Evolutionary conservation across 2,329 filamentous ascomycete species (phyloP).

Genomic region (Ophiocordyceps camponoti-leonardi): DNA sequence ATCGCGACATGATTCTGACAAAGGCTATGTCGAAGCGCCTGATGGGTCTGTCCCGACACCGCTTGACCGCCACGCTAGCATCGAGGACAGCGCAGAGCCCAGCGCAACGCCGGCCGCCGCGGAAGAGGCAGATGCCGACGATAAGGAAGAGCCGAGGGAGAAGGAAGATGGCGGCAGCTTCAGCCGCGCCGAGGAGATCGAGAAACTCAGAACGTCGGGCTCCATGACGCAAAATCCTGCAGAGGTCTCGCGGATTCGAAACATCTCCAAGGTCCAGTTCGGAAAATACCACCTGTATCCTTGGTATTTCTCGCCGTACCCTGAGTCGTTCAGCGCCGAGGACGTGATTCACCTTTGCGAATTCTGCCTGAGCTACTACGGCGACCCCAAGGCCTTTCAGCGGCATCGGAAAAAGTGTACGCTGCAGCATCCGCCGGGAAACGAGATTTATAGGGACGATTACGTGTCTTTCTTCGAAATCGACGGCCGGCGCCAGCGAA

Average conservation of each 20-base stretch:
- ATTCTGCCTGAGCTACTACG: conserved; percentile 87
- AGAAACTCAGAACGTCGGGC: conserved; percentile 82
- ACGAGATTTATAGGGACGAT: conserved; percentile 94
- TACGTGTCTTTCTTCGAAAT: conserved; percentile 95
- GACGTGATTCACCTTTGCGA: conserved; percentile 95
- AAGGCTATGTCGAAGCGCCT: conserved; percentile 24
- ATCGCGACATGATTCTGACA: conserved; percentile 18
- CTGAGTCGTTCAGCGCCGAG: conserved; percentile 69
- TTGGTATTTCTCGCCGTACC: conserved; percentile 98
- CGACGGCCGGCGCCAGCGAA: conserved; percentile 81
- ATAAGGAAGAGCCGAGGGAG: conserved; percentile 26
- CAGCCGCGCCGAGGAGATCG: conserved; percentile 80
- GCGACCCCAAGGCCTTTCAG: conserved; percentile 62
- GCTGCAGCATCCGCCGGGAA: conserved; percentile 81
- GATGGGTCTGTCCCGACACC: conserved; percentile 27
- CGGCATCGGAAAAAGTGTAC: conserved; percentile 84
- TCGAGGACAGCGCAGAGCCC: conserved; percentile 22
- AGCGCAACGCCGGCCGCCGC: conserved; percentile 25
- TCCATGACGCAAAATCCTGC: conserved; percentile 99
- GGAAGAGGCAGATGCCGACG: conserved; percentile 39
- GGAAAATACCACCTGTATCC: conserved; percentile 83
- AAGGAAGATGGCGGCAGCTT: conserved; percentile 39
- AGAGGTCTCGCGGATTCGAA: conserved; percentile 89
- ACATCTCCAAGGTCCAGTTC: conserved; percentile 88
- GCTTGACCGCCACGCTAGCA: not conserved